These are phyloP conservation scores for Alloteropsis semialata DNA, from an alignment of 176 grass and related monocot genomes.

Conservation along the genomic window DNA sequence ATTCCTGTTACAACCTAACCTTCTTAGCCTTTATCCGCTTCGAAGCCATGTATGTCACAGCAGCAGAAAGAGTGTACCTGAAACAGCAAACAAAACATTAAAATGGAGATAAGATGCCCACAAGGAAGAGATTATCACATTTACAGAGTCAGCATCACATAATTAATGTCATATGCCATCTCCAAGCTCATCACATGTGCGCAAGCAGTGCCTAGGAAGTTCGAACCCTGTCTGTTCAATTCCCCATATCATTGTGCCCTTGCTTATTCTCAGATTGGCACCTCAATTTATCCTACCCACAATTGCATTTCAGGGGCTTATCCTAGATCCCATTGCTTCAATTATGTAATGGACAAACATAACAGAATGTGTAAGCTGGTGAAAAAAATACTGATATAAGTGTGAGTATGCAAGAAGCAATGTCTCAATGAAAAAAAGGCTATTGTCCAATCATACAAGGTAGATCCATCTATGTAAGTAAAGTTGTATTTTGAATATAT, in stretches of 20 bases:
- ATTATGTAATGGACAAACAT: not conserved
- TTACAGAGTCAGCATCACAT: not conserved
- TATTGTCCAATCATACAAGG: not conserved
- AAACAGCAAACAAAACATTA: constrained; percentile 30
- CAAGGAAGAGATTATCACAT: not conserved
- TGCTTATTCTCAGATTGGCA: not conserved
- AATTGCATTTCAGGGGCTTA: not conserved
- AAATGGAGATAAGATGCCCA: not conserved
- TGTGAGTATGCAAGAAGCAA: not conserved
- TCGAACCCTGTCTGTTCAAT: not conserved
- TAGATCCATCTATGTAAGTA: not conserved
- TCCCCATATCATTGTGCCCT: not conserved
- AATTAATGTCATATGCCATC: not conserved
- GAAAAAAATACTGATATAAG: too few relatives aligned
- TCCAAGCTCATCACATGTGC: not conserved
- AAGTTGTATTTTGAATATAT: not conserved
- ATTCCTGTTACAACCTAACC: constrained; percentile 40
- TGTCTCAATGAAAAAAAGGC: not conserved
- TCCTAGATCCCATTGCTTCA: not conserved
- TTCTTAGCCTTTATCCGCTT: constrained; percentile 78
- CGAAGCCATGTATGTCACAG: constrained; percentile 81
- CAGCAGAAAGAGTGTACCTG: constrained; percentile 94
- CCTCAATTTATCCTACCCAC: not conserved
- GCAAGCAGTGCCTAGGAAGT: not conserved
- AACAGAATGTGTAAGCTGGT: not conserved